Base-by-base conservation (phyloP, 2,329 filamentous ascomycete species). In the Pseudopyricularia javanii region DNA sequence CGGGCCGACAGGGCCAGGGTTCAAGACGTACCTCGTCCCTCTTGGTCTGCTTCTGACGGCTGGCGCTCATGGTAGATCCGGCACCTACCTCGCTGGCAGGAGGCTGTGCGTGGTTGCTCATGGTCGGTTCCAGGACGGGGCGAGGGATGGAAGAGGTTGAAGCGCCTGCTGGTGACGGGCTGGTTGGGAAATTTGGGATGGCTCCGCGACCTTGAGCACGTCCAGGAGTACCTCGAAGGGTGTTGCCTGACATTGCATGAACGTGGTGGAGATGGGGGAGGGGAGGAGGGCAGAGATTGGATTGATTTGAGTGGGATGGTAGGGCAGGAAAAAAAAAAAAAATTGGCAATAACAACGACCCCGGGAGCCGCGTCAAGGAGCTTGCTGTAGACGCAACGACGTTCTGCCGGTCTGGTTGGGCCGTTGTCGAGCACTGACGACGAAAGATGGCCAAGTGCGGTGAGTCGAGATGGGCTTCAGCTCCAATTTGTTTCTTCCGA, bases 1-100 rank as follows among this genome's bases (percentile, higher is more conserved):
- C 60, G 30, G 53, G 54, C 57, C 50, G 52, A 54, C 56, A 59
- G 53, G 57, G 34, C 45, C 50, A 50, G 52, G 49, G 54, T n/a
- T 15, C 52, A 34, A 26, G 37, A 74, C 80, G 63, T 76, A 98
- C 93, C 86, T 98, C 93, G 84, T 98, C 93, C 70, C 91, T 85
- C 74, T 97, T 97, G 61, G 85, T 86, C 77, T 96, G 91, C 74
- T 96, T 96, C 70, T 93, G 88, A 65, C 93, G 83, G 70, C 91
- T 97, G 61, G 90, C 88, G 72, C 89, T 96, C 72, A 96, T 80
- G 40, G 86, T 83, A 53, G 88, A 87, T 58, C 66, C 70, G 54
- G 70, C 78, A 54, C 70, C 78, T 56, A 67, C 71, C 61, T 86
- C 85, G 70, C 73, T 81, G 58, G 50, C 40, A 33, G 74, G 73